Percentiles rank a stretch among this genome's conserved stretches.
phyloP scores from a whole-genome alignment of 2,329 filamentous ascomycete genomes.

The Chrysoporthe puriensis region DNA sequence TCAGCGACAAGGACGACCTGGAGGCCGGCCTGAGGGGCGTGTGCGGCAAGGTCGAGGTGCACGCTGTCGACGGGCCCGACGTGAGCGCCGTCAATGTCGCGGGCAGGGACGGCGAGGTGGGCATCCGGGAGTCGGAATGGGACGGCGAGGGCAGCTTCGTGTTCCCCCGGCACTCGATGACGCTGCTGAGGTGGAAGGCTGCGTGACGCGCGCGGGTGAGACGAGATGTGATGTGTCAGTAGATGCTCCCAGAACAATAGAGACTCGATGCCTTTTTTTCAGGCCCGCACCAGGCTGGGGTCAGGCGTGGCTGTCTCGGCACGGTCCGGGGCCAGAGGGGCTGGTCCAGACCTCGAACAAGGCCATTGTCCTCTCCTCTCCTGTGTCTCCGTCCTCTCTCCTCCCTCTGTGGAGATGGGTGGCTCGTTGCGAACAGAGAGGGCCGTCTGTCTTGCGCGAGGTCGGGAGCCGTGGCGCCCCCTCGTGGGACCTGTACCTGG shows the following conservation, averaged over 20 bases:
- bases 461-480: too few relatives aligned
- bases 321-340: background rate
- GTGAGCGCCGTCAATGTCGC: constrained; percentile 65
- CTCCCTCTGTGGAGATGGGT: background rate
- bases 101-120: constrained; percentile 65
- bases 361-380: background rate
- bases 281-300: background rate
- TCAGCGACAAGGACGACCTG: constrained; percentile 63
- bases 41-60: constrained; percentile 58
- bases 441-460: too few relatives aligned
- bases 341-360: background rate
- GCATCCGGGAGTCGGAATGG: constrained; percentile 58
- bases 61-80: constrained; percentile 62
- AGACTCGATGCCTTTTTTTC: background rate
- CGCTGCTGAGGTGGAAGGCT: constrained; percentile 59
- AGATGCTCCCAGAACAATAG: constrained; percentile 12
- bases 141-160: constrained; percentile 62
- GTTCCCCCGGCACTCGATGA: constrained; percentile 73
- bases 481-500: constrained; percentile 1
- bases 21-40: constrained; percentile 63
- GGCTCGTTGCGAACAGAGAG: too few relatives aligned
- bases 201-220: constrained; percentile 11
- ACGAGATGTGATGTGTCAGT: constrained; percentile 23
- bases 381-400: background rate
- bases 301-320: constrained; percentile 5